Base-by-base conservation (phyloP, 2,329 filamentous ascomycete species). In the Fusarium foetens region DNA sequence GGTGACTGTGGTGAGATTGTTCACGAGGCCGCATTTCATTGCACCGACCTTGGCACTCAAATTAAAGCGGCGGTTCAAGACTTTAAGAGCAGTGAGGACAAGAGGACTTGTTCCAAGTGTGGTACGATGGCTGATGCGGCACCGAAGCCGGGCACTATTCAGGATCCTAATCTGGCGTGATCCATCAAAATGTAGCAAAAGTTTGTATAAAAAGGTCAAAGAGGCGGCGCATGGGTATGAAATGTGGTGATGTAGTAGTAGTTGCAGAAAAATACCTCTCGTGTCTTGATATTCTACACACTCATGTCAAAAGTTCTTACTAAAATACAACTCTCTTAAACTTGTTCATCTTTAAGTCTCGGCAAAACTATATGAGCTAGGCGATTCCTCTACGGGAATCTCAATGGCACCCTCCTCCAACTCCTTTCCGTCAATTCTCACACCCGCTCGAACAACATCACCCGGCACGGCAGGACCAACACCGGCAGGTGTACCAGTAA, bases 401-500 rank as follows among this genome's bases (percentile, higher is more conserved):
- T 97, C 93, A 72, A 98, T 93, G 79, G 85, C 91, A 38, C 93
- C 93, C 85, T 97, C 93, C 80, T 94, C 90, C 36, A 98, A 83
- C 84, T 97, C 94, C 85, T 92, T 91, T 41, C 95, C 95, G 63
- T 88, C 86, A 35, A 97, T 90, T 79, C 89, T 91, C 75, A 98
- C 86, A 8, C 94, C 94, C 31, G 93, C 95, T 71, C 88, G 91
- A 88, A 99, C 94, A 36, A 95, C 86, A 83, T 99, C 95, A 5
- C 96, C 96, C 2, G 93, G 90, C 67, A 91, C 89, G 4, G 97
- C 94, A 25, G 91, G 87, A 3, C 96, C 96, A 4, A 99, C 96
- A 17, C 96, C 96, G 84, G 98, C 98, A 54, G 96, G 96, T 55
- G 96, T 99, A 23, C 96, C 96, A n/a, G 96, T 99, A 76, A 99